Conservation (phyloP, 371 early-diverging fungal genomes). For the Catenaria anguillulae region DNA sequence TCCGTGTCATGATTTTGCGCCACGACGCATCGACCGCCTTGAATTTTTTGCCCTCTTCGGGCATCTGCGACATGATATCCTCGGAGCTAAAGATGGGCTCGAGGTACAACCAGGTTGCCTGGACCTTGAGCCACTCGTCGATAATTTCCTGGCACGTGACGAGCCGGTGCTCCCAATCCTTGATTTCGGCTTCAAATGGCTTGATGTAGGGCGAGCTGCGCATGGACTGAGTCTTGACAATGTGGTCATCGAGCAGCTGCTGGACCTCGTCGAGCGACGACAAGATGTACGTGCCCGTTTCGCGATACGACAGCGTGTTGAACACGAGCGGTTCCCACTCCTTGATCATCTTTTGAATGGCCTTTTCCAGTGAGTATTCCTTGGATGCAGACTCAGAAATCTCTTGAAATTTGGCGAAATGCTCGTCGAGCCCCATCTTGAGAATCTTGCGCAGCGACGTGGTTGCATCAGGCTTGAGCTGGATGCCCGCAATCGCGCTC, state of each 20-base stretch:
- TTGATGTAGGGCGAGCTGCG: conserved; percentile 38
- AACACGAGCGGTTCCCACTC: conserved; percentile 34
- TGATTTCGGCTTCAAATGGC: conserved; percentile 34
- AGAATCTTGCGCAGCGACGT: conserved; percentile 31
- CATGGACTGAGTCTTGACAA: conserved; percentile 42
- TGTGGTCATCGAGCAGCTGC: conserved; percentile 36
- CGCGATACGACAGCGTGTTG: conserved; percentile 34
- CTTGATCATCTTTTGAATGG: conserved; percentile 35
- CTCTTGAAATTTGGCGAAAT: conserved; percentile 27
- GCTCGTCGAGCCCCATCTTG: conserved; percentile 28
- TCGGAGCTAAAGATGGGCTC: conserved; percentile 42
- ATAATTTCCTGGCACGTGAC: conserved; percentile 37
- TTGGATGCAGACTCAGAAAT: conserved; percentile 38
- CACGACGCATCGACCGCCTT: conserved; percentile 40
- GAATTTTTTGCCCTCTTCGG: conserved; percentile 38
- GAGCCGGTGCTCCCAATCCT: conserved; percentile 33
- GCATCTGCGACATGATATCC: conserved; percentile 39
- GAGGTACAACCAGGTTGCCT: conserved; percentile 39
- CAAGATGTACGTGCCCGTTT: conserved; percentile 37
- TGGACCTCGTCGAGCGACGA: conserved; percentile 32
- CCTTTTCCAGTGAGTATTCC: conserved; percentile 39
- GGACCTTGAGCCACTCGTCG: conserved; percentile 40
- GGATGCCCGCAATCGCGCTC: conserved; percentile 23
- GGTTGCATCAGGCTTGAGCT: conserved; percentile 20
- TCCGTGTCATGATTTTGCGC: conserved; percentile 34